Conservation (phyloP, 1,284 basidiomycete species). For the Pyrrhoderma lamaoense region DNA sequence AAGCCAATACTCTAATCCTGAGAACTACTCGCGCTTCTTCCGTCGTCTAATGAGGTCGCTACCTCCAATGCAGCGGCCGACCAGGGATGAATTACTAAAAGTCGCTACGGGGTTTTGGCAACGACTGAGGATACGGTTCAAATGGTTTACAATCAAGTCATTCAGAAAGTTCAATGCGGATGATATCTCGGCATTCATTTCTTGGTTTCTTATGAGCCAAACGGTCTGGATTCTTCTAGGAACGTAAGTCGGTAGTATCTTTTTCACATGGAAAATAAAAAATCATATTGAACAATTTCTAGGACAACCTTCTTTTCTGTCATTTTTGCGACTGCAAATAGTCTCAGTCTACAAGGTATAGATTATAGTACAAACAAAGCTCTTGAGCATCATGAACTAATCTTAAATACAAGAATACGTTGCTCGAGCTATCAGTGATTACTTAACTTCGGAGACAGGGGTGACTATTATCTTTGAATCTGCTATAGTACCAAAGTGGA, state of each 20-base stretch:
- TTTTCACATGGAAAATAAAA: slow-evolving; percentile 2
- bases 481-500: slow-evolving; percentile 97
- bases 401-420: slow-evolving; percentile 60
- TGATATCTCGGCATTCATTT: slow-evolving; percentile 94
- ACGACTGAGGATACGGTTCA: slow-evolving; percentile 85
- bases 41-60: slow-evolving; percentile 65
- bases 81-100: slow-evolving; percentile 81
- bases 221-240: slow-evolving; percentile 90
- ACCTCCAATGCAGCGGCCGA: slow-evolving; percentile 76
- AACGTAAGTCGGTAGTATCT: slow-evolving; percentile 57
- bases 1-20: slow-evolving; percentile 33
- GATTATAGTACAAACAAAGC: slow-evolving; percentile 10
- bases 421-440: slow-evolving; percentile 85
- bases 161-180: slow-evolving; percentile 96
- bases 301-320: slow-evolving; percentile 96
- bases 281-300: slow-evolving; percentile 8
- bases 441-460: slow-evolving; percentile 89
- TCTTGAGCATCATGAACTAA: neutral
- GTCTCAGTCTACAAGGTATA: slow-evolving; percentile 80
- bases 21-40: slow-evolving; percentile 78
- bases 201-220: slow-evolving; percentile 92
- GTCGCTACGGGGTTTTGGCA: slow-evolving; percentile 89
- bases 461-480: slow-evolving; percentile 95
- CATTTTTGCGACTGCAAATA: slow-evolving; percentile 84
- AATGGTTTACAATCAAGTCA: slow-evolving; percentile 95